A percentile compares a stretch with the other conserved stretches of the same genome.
Evolutionary conservation across 1,139 yeast genomes (phyloP).

Genomic region (Yamadazyma siamensis): DNA sequence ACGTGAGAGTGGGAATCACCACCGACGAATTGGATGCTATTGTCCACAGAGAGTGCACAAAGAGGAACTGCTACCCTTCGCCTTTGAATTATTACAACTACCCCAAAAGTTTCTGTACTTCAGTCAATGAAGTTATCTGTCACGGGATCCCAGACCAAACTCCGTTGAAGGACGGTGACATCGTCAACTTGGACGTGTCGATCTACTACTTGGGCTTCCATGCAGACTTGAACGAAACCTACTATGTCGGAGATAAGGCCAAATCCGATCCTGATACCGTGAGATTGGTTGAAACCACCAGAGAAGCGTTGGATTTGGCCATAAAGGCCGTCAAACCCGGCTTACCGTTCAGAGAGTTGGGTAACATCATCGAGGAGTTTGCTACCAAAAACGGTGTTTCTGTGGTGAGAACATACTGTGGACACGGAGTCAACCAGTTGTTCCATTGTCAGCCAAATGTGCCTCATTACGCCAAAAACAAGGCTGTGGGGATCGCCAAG

Average conservation of each 20-base stretch:
- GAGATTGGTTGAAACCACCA: conserved; percentile 87
- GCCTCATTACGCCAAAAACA: conserved; percentile 92
- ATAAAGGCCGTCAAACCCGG: conserved; percentile 91
- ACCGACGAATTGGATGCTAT: conserved; percentile 89
- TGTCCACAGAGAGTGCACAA: conserved; percentile 84
- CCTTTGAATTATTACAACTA: conserved; percentile 93
- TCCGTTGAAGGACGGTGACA: conserved; percentile 87
- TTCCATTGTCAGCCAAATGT: conserved; percentile 94
- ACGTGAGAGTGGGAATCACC: conserved; percentile 81
- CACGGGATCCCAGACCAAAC: conserved; percentile 97
- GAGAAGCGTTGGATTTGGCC: conserved; percentile 85
- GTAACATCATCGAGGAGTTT: conserved; percentile 84
- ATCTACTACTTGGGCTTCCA: conserved; percentile 85
- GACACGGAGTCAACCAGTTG: conserved; percentile 85
- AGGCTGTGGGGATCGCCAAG: conserved; percentile 89
- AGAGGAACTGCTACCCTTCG: conserved; percentile 90
- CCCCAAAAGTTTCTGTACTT: conserved; percentile 91
- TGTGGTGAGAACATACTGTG: conserved; percentile 88
- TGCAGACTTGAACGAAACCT: conserved; percentile 94
- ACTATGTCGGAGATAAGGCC: conserved; percentile 93
- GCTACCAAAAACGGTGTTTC: conserved; percentile 78
- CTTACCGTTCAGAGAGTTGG: conserved; percentile 78
- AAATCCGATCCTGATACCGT: conserved; percentile 70
- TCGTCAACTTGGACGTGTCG: conserved; percentile 86
- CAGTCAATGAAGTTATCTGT: conserved; percentile 91